Conservation (phyloP, 768 basidiomycete species). For the Leccinum broughii region DNA sequence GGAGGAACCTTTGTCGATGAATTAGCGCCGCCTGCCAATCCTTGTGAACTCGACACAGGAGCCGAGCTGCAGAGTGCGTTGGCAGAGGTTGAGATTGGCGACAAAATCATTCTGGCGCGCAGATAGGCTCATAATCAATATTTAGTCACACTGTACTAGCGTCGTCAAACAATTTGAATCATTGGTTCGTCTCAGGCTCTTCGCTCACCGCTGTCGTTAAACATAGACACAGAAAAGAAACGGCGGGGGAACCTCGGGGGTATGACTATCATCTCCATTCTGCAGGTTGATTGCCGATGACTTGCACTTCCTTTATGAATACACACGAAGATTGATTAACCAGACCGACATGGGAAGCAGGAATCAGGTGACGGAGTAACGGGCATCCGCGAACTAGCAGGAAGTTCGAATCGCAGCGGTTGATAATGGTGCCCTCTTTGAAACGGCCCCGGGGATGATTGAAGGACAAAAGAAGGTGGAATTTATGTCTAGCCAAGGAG, state of each 20-base stretch:
- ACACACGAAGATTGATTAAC: not conserved
- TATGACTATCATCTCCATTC: not conserved
- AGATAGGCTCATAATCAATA: not conserved
- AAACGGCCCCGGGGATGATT: not conserved
- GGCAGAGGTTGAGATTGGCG: not conserved
- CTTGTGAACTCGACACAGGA: not conserved
- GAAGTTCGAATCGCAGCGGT: not conserved
- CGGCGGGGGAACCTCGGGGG: not conserved
- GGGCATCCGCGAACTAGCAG: slow-evolving; percentile 1
- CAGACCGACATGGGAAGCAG: not conserved
- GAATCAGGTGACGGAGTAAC: not conserved
- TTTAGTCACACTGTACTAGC: not conserved
- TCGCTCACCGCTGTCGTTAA: not conserved
- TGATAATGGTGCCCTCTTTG: not conserved
- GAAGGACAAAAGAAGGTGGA: not conserved
- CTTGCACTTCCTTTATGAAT: not conserved
- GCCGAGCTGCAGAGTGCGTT: not conserved
- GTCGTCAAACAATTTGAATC: not conserved
- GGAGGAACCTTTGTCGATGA: not conserved
- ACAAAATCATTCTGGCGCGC: not conserved
- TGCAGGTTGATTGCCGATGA: not conserved
- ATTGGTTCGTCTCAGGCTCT: not conserved
- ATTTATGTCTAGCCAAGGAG: not conserved
- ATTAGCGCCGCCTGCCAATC: not conserved
- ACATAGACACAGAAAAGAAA: not conserved